phyloP scores from a whole-genome alignment of 1,284 basidiomycete genomes.

The Pascua guehoae region DNA sequence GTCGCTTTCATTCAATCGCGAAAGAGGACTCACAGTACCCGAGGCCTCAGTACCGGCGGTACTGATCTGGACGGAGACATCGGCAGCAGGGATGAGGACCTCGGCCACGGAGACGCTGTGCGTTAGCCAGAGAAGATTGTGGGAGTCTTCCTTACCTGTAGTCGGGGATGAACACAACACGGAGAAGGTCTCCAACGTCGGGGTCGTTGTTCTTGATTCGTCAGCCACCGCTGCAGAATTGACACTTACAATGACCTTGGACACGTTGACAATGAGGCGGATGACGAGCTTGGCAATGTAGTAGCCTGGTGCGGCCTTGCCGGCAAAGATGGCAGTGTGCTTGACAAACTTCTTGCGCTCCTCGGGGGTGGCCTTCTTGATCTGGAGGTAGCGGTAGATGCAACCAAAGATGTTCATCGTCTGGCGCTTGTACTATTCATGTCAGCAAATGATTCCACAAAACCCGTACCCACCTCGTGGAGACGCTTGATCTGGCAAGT shows the following conservation, averaged over 20 bases:
- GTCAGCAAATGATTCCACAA: conserved; percentile 54
- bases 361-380: conserved; percentile 72
- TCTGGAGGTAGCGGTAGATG: conserved; percentile 74
- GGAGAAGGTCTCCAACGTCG: conserved; percentile 76
- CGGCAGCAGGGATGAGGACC: conserved; percentile 82
- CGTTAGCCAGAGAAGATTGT: background rate
- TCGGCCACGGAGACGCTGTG: conserved; percentile 71
- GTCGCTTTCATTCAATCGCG: too few relatives aligned
- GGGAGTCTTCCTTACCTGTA: conserved; percentile 51
- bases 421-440: conserved; percentile 63
- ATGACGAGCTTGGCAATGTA: conserved; percentile 64
- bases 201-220: conserved; percentile 64
- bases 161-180: conserved; percentile 73
- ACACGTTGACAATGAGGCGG: conserved; percentile 82
- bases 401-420: conserved; percentile 58
- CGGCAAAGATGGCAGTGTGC: conserved; percentile 83
- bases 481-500: conserved; percentile 85
- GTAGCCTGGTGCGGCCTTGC: conserved; percentile 55
- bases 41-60: conserved; percentile 81
- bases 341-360: conserved; percentile 64
- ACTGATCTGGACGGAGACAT: conserved; percentile 88
- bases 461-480: conserved; percentile 21
- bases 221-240: background rate
- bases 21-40: conserved; percentile 34
- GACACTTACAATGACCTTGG: conserved; percentile 60